Evolutionary conservation across 2,329 filamentous ascomycete species (phyloP).

Genomic region (Lasiodiplodia citricola): DNA sequence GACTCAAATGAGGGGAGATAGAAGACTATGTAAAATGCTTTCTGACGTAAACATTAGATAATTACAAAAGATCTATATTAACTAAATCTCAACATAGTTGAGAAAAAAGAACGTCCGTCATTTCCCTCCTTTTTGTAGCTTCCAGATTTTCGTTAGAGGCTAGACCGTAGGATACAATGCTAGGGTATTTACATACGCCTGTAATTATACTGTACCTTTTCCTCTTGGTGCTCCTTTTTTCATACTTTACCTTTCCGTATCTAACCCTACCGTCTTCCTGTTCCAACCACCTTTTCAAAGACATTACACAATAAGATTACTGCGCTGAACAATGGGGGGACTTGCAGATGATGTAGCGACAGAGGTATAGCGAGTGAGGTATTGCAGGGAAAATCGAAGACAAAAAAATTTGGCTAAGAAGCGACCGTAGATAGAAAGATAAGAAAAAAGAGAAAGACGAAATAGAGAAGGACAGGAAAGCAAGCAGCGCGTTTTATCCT

Average conservation of each 20-base stretch:
- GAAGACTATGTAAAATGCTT: background rate
- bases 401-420: background rate
- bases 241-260: background rate
- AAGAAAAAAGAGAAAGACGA: background rate
- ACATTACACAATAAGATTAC: background rate
- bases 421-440: background rate
- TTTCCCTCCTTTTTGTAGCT: background rate
- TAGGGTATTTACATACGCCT: conserved; percentile 9
- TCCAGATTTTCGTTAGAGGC: background rate
- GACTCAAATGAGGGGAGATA: background rate
- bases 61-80: background rate
- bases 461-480: background rate
- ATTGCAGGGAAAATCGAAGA: background rate
- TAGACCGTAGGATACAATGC: background rate
- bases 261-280: background rate
- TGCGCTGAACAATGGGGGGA: background rate
- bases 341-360: background rate
- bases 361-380: background rate
- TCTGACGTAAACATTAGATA: background rate
- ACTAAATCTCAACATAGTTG: background rate
- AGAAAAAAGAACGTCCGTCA: background rate
- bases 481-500: too few species aligned
- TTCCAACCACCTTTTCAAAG: background rate
- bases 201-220: background rate
- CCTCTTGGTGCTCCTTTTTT: background rate